Conservation (phyloP, 1,139 yeast genomes). For the Nematodospora anomalae region DNA sequence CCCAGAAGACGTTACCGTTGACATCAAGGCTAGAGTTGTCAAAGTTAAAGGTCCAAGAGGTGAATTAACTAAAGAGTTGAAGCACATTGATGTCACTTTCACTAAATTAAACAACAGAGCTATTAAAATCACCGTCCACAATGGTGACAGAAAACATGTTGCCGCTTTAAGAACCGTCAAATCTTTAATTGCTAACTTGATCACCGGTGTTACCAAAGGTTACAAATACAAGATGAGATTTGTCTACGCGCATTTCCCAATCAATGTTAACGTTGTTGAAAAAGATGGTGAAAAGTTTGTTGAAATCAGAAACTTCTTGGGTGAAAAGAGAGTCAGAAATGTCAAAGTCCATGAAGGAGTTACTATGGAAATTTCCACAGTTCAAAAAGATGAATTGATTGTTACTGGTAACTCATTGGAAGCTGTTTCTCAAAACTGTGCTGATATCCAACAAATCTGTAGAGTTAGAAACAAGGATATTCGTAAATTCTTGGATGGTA, state of each 20-base stretch:
- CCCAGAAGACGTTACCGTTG: slow-evolving; percentile 93
- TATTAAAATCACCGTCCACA: slow-evolving; percentile 90
- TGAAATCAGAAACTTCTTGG: slow-evolving; percentile 99
- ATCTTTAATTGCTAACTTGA: slow-evolving; percentile 89
- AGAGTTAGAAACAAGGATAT: slow-evolving; percentile 99
- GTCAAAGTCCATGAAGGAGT: slow-evolving; percentile 90
- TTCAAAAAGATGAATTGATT: slow-evolving; percentile 92
- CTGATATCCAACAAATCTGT: slow-evolving; percentile 97
- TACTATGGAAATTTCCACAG: slow-evolving; percentile 71
- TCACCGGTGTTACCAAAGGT: slow-evolving; percentile 99
- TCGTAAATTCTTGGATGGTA: slow-evolving; percentile 99
- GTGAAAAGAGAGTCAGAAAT: slow-evolving; percentile 94
- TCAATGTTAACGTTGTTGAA: slow-evolving; percentile 87
- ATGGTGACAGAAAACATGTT: slow-evolving; percentile 99
- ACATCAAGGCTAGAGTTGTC: slow-evolving; percentile 88
- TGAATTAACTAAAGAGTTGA: slow-evolving; percentile 83
- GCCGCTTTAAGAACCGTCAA: slow-evolving; percentile 99
- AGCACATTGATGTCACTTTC: slow-evolving; percentile 95
- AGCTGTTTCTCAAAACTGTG: slow-evolving; percentile 97
- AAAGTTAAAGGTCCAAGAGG: slow-evolving; percentile 99
- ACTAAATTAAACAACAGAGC: slow-evolving; percentile 66
- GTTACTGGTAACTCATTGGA: slow-evolving; percentile 96
- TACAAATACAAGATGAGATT: slow-evolving; percentile 99
- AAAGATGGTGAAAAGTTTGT: slow-evolving; percentile 72
- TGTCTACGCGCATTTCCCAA: slow-evolving; percentile 99